A percentile compares a stretch with the other conserved stretches of the same genome.
phyloP scores from a whole-genome alignment of 306 rosid species.

The Lotus japonicus region DNA sequence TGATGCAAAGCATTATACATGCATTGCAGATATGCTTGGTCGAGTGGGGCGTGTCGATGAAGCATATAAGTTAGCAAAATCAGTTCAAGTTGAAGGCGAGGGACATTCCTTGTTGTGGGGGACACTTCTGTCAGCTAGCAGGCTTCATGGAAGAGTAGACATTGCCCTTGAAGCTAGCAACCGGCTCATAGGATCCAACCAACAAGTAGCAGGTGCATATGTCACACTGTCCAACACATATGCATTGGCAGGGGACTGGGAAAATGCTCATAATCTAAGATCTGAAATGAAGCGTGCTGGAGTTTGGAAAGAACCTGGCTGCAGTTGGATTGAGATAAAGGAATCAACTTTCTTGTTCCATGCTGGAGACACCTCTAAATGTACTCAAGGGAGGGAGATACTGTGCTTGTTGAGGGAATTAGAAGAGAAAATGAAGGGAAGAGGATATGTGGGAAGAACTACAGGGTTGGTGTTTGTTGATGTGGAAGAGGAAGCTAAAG shows the following conservation, averaged over 20 bases:
- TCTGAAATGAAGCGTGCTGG: constrained; percentile 56
- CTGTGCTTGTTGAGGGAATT: constrained; percentile 44
- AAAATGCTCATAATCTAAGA: constrained; percentile 45
- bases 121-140: constrained; percentile 72
- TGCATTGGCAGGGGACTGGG: constrained; percentile 73
- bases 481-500: constrained; percentile 70
- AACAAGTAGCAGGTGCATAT: constrained; percentile 63
- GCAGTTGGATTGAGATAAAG: constrained; percentile 85
- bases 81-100: constrained; percentile 35
- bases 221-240: constrained; percentile 69
- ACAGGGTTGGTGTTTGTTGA: constrained; percentile 72
- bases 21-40: constrained; percentile 76
- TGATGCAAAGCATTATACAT: constrained; percentile 59
- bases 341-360: constrained; percentile 55
- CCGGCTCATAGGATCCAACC: constrained; percentile 53
- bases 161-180: constrained; percentile 64
- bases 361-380: constrained; percentile 53
- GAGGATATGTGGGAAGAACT: constrained; percentile 63
- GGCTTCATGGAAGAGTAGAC: constrained; percentile 80
- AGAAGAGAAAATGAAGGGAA: constrained; percentile 59
- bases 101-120: constrained; percentile 67
- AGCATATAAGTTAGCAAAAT: constrained; percentile 64
- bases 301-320: constrained; percentile 67
- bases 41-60: constrained; percentile 60
- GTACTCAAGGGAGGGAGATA: constrained; percentile 36